Evolutionary conservation across 1,284 basidiomycete species (phyloP).

Genomic region (Athelia psychrophila): DNA sequence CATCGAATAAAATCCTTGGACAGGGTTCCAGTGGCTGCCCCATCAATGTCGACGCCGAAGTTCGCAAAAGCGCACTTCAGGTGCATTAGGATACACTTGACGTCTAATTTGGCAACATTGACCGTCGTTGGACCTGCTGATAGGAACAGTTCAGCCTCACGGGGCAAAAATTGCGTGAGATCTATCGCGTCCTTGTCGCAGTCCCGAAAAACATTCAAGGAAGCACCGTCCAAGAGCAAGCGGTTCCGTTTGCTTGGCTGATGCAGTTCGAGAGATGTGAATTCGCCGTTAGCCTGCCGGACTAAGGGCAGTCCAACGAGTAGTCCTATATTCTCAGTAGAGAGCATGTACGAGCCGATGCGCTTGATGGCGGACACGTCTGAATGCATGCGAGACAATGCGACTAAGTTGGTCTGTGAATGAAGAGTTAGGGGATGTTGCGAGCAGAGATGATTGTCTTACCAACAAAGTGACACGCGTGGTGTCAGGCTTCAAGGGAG

Average conservation of each 20-base stretch:
- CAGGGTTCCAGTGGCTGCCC: neutral
- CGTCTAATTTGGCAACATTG: conserved; percentile 25
- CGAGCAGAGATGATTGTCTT: conserved; percentile 8
- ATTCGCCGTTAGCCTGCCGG: conserved; percentile 17
- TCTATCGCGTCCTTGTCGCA: conserved; percentile 27
- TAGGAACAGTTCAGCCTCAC: conserved; percentile 18
- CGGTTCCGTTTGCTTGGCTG: neutral
- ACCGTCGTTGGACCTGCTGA: conserved; percentile 17
- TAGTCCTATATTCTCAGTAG: conserved; percentile 21
- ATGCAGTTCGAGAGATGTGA: conserved; percentile 15
- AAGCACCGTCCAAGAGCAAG: conserved; percentile 22
- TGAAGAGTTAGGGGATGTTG: neutral
- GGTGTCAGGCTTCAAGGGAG: conserved; percentile 10
- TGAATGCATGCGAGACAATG: neutral
- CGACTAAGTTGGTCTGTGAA: neutral
- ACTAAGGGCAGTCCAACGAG: conserved; percentile 33
- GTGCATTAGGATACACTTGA: conserved; percentile 23
- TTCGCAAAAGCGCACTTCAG: conserved; percentile 18
- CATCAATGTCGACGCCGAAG: conserved; percentile 10
- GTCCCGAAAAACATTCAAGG: conserved; percentile 24
- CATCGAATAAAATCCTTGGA: conserved; percentile 16
- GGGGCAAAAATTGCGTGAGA: conserved; percentile 19
- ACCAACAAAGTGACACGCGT: conserved; percentile 20
- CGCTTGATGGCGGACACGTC: neutral
- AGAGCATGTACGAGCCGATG: conserved; percentile 27